A percentile compares a stretch with the other conserved stretches of the same genome.
phyloP scores from a whole-genome alignment of 2,329 filamentous ascomycete species.

The Botrytis porri region DNA sequence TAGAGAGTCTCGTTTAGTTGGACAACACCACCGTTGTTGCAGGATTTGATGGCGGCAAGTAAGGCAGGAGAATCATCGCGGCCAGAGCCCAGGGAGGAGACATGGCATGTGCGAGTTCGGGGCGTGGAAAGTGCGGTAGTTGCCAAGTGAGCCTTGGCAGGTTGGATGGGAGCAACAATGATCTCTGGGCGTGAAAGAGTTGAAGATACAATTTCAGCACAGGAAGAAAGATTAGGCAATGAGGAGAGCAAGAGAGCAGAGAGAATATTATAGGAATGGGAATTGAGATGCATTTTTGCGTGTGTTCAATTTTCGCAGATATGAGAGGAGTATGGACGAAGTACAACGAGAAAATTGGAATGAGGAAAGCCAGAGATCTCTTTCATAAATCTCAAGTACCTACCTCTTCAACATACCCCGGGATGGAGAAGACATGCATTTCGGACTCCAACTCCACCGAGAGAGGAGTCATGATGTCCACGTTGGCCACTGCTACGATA shows the following conservation, averaged over 20 bases:
- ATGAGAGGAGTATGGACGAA: not conserved
- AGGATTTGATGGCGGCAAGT: slow-evolving; percentile 6
- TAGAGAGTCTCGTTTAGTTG: slow-evolving; percentile 9
- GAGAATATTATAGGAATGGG: not conserved
- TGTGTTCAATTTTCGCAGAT: not conserved
- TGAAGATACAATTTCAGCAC: not conserved
- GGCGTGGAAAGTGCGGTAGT: not conserved
- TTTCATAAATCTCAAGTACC: not conserved
- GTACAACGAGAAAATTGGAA: not conserved
- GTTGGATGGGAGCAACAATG: slow-evolving; percentile 6
- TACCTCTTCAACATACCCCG: not conserved
- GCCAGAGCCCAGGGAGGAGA: not conserved
- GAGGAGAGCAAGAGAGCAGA: not conserved
- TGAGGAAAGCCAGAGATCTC: not conserved
- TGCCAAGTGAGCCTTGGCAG: not conserved
- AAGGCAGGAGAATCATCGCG: slow-evolving; percentile 7
- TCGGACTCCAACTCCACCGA: slow-evolving; percentile 8
- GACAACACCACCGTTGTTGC: slow-evolving; percentile 12
- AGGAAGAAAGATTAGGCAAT: not conserved
- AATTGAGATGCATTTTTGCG: slow-evolving; percentile 4
- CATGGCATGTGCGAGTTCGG: slow-evolving; percentile 10
- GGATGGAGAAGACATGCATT: not conserved
- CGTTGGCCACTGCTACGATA: not conserved
- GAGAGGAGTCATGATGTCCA: not conserved
- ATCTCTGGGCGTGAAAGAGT: not conserved